These are phyloP conservation scores for Kandelia obovata DNA, from an alignment of 345 rosid species.

Conservation along the genomic window DNA sequence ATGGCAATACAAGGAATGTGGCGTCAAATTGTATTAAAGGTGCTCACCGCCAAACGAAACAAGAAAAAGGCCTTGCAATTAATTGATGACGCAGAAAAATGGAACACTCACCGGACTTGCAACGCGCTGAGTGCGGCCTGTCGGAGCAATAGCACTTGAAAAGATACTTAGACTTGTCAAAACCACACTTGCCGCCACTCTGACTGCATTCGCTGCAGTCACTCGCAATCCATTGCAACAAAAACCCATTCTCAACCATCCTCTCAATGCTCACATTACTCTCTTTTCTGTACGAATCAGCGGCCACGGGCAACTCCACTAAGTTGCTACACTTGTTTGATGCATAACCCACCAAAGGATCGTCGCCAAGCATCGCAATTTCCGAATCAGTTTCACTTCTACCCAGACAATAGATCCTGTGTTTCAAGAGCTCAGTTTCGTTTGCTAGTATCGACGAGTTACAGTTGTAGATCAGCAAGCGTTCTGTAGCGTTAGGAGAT, in stretches of 20 bases:
- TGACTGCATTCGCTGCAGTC: constrained; percentile 31
- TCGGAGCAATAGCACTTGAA: constrained; percentile 56
- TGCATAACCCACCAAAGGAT: constrained; percentile 26
- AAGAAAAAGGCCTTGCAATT: background rate
- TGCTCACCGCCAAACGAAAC: too few species aligned
- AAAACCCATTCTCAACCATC: constrained; percentile 32
- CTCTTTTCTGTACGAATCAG: background rate
- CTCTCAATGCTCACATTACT: background rate
- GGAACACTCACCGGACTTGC: constrained; percentile 24
- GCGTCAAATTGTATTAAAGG: too few species aligned
- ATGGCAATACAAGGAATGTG: too few species aligned
- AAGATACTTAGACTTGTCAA: constrained; percentile 6
- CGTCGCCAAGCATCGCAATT: constrained; percentile 18
- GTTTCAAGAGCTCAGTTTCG: background rate
- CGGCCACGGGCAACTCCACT: constrained; percentile 34
- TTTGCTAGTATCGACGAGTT: background rate
- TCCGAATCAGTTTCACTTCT: background rate
- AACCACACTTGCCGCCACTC: constrained; percentile 56
- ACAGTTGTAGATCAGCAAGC: constrained; percentile 33
- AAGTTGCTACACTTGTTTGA: constrained; percentile 12
- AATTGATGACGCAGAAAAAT: background rate
- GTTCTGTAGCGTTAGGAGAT: background rate
- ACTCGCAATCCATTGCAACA: constrained; percentile 44
- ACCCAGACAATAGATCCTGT: constrained; percentile 15
- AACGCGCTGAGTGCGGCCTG: constrained; percentile 34